Evolutionary conservation across 306 rosid species (phyloP), one percentile per base, ranked within the genome.

Genomic region (Cucurbita ficifolia): DNA sequence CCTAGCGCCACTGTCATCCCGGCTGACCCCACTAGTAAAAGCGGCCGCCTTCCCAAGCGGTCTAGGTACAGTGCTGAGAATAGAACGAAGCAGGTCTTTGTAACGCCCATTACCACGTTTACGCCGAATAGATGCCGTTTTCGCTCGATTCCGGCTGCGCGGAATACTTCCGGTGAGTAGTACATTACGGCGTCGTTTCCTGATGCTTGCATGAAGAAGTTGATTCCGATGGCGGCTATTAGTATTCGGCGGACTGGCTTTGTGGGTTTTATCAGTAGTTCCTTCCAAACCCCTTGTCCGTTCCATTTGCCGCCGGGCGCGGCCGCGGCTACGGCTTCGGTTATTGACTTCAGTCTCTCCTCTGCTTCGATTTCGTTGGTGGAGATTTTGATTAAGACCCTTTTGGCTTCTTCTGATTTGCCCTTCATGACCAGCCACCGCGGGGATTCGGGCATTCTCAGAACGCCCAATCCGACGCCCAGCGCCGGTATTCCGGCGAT

Each of bases 171-270:
- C 0, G 96, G 94, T 38, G 84, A 75, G 43, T 92, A 89, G 21
- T 89, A 92, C n/a, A 92, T 80, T n/a, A 92, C 95, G 53, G 90
- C 97, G 81, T 92, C 96, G 82, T 92, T 92, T 58, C 96, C 97
- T 11, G 95, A 89, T 46, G 97, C 97, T 73, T 92, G 96, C 97
- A 92, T 92, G 78, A 92, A 92, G 61, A 92, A 89, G 65, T 92
- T 89, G 42, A 92, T 84, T 39, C 96, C 97, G 35, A 92, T 73
- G 2, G 95, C 94, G 2, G 92, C 87, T 11, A 89, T 58, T 4
- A 92, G 82, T 78, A 88, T 90, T 54, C 89, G 78, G 0, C 82
- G 75, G 0, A 84, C 80, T 42, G 94, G 84, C 9, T 76, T 76
- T 5, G 88, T 57, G 8, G 95, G 96, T 51, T 76, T 62, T 1